Conservation (phyloP, 495 filamentous ascomycete species). For the Jackrogersella multiformis region DNA sequence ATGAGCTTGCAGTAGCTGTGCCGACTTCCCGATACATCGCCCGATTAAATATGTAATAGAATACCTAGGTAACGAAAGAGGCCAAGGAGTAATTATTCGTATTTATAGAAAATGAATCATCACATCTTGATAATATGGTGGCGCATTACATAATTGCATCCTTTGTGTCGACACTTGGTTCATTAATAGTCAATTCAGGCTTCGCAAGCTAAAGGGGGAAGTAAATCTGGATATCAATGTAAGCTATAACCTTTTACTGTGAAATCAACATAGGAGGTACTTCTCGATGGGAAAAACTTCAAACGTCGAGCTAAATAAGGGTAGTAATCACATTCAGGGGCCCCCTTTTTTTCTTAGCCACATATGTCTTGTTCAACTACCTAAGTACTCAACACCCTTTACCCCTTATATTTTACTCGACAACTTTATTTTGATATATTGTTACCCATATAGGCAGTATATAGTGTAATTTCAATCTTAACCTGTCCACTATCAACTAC, state of each 20-base stretch:
- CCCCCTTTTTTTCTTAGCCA: slow-evolving; percentile 2
- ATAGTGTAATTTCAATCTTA: too few species aligned
- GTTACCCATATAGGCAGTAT: too few species aligned
- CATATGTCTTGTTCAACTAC: slow-evolving; percentile 2
- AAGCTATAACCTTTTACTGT: too few species aligned
- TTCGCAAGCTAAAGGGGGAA: neutral
- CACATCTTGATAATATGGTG: slow-evolving; percentile 6
- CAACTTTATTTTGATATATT: neutral
- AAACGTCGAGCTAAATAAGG: slow-evolving; percentile 12
- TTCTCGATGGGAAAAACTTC: too few species aligned
- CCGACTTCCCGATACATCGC: slow-evolving; percentile 11
- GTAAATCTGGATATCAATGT: neutral
- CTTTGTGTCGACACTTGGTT: neutral
- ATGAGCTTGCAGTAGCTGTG: slow-evolving; percentile 18
- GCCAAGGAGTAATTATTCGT: too few species aligned
- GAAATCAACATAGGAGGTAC: neutral
- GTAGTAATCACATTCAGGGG: neutral
- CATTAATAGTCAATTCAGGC: neutral
- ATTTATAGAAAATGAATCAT: slow-evolving; percentile 27
- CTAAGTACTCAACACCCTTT: neutral
- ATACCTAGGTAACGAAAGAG: too few species aligned
- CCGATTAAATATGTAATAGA: neutral
- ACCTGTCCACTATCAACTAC: too few species aligned
- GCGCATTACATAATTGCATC: slow-evolving; percentile 3
- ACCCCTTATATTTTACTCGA: neutral